A percentile compares a stretch with the other conserved stretches of the same genome.
Evolutionary conservation across 1,139 yeast species (phyloP).

Genomic region (Diutina sp.): DNA sequence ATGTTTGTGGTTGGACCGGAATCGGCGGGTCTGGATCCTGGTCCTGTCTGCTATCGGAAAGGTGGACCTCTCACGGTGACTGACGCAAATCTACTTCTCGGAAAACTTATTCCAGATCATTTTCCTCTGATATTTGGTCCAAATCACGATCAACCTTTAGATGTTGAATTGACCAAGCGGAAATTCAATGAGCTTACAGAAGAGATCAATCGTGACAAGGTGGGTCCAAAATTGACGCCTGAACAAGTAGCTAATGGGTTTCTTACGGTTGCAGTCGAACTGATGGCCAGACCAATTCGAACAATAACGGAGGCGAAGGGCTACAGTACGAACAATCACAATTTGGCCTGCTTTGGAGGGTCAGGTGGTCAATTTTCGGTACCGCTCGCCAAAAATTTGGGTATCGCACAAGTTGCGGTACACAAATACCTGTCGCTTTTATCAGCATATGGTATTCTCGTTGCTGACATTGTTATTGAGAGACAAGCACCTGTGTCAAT

Average conservation of each 20-base stretch:
- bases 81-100: slow-evolving; percentile 40
- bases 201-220: slow-evolving; percentile 16
- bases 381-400: slow-evolving; percentile 35
- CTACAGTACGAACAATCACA: slow-evolving; percentile 27
- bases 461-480: slow-evolving; percentile 36
- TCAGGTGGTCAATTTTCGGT: slow-evolving; percentile 49
- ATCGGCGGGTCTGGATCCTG: slow-evolving; percentile 45
- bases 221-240: slow-evolving; percentile 13
- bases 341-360: slow-evolving; percentile 44
- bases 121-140: slow-evolving; percentile 46
- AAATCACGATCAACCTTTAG: slow-evolving; percentile 33
- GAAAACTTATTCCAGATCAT: slow-evolving; percentile 34
- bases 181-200: slow-evolving; percentile 29
- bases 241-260: slow-evolving; percentile 43
- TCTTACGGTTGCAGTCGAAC: slow-evolving; percentile 38
- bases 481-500: slow-evolving; percentile 7
- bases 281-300: slow-evolving; percentile 46
- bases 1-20: slow-evolving; percentile 44
- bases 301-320: slow-evolving; percentile 45
- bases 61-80: slow-evolving; percentile 47
- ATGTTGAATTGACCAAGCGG: slow-evolving; percentile 20
- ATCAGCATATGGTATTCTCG: slow-evolving; percentile 43
- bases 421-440: slow-evolving; percentile 42
- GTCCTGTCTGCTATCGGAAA: slow-evolving; percentile 45
- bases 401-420: slow-evolving; percentile 30